Conservation (phyloP, 495 filamentous ascomycete species). For the Podospora bellae-mahoneyi region DNA sequence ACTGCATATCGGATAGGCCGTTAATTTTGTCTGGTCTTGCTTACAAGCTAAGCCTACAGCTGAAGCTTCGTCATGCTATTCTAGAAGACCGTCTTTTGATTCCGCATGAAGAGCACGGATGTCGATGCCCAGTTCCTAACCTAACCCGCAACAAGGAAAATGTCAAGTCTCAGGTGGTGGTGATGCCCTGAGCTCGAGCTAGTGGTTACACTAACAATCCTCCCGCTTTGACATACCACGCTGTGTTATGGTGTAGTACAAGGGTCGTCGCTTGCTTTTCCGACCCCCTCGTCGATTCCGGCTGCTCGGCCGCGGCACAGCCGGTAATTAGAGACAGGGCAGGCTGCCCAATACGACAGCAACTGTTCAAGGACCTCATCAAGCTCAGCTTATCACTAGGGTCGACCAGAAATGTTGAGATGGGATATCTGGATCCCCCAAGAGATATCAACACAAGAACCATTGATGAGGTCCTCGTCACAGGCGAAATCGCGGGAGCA, state of each 20-base stretch:
- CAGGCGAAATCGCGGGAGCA: neutral
- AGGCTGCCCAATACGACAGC: conserved; percentile 10
- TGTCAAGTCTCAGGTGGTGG: conserved; percentile 12
- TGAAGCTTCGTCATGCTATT: neutral
- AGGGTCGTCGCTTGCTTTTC: conserved; percentile 11
- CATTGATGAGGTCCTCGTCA: neutral
- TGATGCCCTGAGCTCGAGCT: conserved; percentile 6
- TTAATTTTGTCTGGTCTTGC: neutral
- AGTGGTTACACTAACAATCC: conserved; percentile 6
- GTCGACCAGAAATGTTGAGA: neutral
- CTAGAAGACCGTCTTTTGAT: neutral
- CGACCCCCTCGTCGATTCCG: conserved; percentile 20
- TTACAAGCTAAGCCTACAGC: neutral
- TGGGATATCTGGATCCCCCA: neutral
- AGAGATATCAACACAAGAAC: no score
- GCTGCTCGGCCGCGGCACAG: conserved; percentile 32
- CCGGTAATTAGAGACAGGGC: conserved; percentile 23
- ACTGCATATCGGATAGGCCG: neutral
- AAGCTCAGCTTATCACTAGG: neutral
- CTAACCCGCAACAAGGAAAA: conserved; percentile 3
- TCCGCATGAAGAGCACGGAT: conserved; percentile 11
- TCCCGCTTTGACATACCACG: neutral
- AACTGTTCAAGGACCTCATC: conserved; percentile 1
- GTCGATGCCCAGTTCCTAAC: neutral
- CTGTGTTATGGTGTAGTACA: neutral